These are phyloP conservation scores for Fusarium irregulare DNA, from an alignment of 2,329 filamentous ascomycete genomes.

Conservation along the genomic window DNA sequence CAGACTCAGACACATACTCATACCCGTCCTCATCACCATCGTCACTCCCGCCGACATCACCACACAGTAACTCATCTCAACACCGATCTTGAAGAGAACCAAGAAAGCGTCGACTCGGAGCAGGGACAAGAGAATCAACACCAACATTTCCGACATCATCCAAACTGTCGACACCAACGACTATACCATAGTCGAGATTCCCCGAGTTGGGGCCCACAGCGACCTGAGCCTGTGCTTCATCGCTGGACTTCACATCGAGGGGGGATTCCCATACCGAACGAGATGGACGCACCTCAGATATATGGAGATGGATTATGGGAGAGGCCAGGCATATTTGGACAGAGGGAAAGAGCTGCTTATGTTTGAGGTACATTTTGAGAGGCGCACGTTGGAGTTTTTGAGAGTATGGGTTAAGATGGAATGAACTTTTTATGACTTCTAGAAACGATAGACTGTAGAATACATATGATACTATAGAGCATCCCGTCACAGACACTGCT, in stretches of 20 bases:
- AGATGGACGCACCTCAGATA: conserved; percentile 45
- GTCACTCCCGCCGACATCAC: background rate
- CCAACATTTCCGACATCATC: background rate
- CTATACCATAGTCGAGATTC: conserved; percentile 7
- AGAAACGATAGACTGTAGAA: background rate
- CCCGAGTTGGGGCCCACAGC: background rate
- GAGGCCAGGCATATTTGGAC: background rate
- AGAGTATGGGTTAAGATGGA: background rate
- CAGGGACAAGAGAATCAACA: background rate
- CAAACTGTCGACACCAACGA: conserved; percentile 10
- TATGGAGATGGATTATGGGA: conserved; percentile 1
- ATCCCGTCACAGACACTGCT: background rate
- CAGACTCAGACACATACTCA: background rate
- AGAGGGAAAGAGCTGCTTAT: background rate
- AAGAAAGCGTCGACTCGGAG: background rate
- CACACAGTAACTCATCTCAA: background rate
- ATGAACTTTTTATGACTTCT: background rate
- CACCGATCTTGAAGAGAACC: background rate
- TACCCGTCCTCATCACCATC: background rate
- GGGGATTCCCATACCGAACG: conserved; percentile 13
- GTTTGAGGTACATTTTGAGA: background rate
- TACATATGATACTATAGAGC: background rate
- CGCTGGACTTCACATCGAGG: background rate
- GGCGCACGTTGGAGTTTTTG: too few relatives aligned
- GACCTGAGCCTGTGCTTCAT: conserved; percentile 6